Evolutionary conservation across 2,329 filamentous ascomycete genomes (phyloP).

Genomic region (Thyridium curvatum): DNA sequence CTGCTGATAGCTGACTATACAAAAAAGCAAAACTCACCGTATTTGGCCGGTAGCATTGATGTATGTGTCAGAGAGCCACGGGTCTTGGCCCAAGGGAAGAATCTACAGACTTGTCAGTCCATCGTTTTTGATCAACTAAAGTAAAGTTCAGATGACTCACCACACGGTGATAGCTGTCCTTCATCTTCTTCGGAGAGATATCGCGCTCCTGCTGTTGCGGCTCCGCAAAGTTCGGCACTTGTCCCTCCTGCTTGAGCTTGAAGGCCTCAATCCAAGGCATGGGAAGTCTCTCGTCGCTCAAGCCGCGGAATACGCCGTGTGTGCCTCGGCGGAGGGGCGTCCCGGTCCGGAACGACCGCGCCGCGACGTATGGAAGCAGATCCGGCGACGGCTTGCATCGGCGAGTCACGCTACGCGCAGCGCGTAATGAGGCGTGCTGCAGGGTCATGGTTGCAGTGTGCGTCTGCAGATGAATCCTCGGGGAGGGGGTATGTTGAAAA

Average conservation of each 20-base stretch:
- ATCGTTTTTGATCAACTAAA: too few species aligned
- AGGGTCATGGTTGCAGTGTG: too few species aligned
- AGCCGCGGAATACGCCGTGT: conserved; percentile 28
- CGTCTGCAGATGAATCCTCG: too few species aligned
- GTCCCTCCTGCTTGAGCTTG: conserved; percentile 41
- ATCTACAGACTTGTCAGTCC: conserved; percentile 9
- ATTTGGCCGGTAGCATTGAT: conserved; percentile 72
- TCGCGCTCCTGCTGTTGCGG: conserved; percentile 37
- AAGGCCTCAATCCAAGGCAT: conserved; percentile 67
- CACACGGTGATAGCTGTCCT: conserved; percentile 63
- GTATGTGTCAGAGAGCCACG: conserved; percentile 73
- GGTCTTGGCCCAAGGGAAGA: conserved; percentile 64
- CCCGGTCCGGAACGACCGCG: too few species aligned
- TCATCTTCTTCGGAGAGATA: conserved; percentile 61
- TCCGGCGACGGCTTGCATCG: too few species aligned
- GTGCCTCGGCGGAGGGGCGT: conserved; percentile 9
- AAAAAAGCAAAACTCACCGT: conserved; percentile 44
- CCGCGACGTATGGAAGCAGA: too few species aligned
- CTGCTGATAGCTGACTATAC: background rate
- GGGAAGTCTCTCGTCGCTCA: conserved; percentile 24
- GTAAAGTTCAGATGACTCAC: conserved; percentile 31
- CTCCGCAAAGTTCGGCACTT: conserved; percentile 16
- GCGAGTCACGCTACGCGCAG: too few species aligned
- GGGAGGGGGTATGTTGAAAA: too few species aligned
- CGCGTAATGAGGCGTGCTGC: too few species aligned